Conservation (phyloP, 495 filamentous ascomycete species). For the Penicillium waksmanii region DNA sequence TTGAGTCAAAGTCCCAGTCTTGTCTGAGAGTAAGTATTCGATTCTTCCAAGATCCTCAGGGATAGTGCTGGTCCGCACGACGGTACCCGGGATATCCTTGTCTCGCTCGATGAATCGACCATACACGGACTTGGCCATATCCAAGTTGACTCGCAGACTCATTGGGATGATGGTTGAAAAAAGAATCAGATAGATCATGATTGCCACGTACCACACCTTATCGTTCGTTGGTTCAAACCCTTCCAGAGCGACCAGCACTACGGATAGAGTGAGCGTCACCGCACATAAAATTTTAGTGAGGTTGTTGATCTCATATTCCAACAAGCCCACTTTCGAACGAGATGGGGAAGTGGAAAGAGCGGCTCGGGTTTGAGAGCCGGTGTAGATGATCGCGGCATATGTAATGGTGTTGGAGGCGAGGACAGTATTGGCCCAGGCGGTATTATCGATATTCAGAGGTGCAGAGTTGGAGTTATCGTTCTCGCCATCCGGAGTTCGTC, state of each 20-base stretch:
- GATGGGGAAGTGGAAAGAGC: constrained; percentile 91
- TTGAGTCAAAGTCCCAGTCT: constrained; percentile 95
- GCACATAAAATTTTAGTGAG: constrained; percentile 96
- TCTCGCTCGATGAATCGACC: constrained; percentile 94
- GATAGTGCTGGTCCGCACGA: constrained; percentile 95
- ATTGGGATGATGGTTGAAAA: constrained; percentile 99
- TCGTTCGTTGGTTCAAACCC: constrained; percentile 70
- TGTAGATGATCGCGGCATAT: constrained; percentile 88
- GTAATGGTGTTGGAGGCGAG: constrained; percentile 90
- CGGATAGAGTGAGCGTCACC: constrained; percentile 82
- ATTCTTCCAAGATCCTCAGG: constrained; percentile 95
- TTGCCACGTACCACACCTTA: constrained; percentile 86
- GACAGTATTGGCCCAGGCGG: constrained; percentile 97
- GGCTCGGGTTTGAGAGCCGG: constrained; percentile 90
- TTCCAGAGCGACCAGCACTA: constrained; percentile 87
- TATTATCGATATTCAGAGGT: constrained; percentile 92
- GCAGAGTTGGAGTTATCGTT: constrained; percentile 53
- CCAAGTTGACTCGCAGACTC: constrained; percentile 91
- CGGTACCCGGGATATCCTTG: constrained; percentile 83
- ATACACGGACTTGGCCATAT: constrained; percentile 96
- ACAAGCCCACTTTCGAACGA: constrained; percentile 86
- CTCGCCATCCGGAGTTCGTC: constrained; percentile 26
- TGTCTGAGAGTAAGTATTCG: constrained; percentile 95
- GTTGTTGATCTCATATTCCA: constrained; percentile 97
- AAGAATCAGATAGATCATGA: constrained; percentile 94